These are phyloP conservation scores for Aspergillus kassunensis DNA, from an alignment of 495 filamentous ascomycete genomes.

Conservation along the genomic window DNA sequence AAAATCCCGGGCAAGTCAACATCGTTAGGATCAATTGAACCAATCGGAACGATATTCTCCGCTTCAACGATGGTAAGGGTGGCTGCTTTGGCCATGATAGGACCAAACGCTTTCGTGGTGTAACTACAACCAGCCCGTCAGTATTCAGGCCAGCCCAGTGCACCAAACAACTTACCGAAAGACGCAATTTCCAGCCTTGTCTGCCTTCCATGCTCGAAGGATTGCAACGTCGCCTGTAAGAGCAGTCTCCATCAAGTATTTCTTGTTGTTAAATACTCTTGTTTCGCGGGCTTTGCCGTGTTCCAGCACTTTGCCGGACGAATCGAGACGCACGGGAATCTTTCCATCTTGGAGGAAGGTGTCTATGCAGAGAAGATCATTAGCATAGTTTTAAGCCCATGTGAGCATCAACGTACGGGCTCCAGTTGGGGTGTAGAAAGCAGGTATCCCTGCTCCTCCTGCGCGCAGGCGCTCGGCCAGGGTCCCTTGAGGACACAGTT, in stretches of 20 bases:
- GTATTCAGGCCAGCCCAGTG: background rate
- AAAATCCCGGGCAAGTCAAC: conserved; percentile 89
- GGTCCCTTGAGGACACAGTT: conserved; percentile 86
- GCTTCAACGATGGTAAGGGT: conserved; percentile 88
- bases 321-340: conserved; percentile 71
- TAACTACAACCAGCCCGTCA: conserved; percentile 29
- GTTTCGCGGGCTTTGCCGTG: conserved; percentile 75
- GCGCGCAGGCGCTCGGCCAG: conserved; percentile 80
- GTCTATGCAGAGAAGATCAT: conserved; percentile 17
- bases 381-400: background rate
- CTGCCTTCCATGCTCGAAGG: conserved; percentile 81
- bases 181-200: conserved; percentile 82
- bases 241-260: conserved; percentile 79
- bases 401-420: conserved; percentile 45
- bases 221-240: conserved; percentile 87
- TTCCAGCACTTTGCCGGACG: conserved; percentile 66
- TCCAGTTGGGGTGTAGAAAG: conserved; percentile 86
- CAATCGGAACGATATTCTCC: conserved; percentile 81
- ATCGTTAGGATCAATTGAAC: conserved; percentile 72
- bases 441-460: conserved; percentile 82
- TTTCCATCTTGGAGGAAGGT: conserved; percentile 83
- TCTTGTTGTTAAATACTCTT: conserved; percentile 79
- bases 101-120: conserved; percentile 64
- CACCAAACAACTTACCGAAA: conserved; percentile 60
- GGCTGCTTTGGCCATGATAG: conserved; percentile 84